Conservation (phyloP, 306 rosid species). For the Malus orientalis region DNA sequence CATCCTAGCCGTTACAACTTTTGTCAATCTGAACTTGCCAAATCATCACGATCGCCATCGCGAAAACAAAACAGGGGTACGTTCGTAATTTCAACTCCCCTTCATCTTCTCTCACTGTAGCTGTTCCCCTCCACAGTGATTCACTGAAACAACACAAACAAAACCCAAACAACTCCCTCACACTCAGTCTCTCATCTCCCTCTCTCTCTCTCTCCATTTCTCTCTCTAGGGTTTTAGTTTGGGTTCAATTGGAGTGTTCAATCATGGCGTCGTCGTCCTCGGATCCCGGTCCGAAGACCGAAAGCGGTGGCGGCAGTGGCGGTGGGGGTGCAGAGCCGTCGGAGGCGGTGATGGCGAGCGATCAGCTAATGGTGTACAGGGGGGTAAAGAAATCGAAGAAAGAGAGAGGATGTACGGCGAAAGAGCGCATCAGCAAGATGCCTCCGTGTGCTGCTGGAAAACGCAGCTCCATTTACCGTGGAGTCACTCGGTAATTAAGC, state of each 20-base stretch:
- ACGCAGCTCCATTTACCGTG: conserved; percentile 96
- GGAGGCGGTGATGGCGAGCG: conserved; percentile 45
- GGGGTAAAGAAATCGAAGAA: conserved; percentile 91
- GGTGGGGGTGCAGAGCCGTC: conserved; percentile 29
- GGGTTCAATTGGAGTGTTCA: background rate
- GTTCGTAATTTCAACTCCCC: conserved; percentile 18
- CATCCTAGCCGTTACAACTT: conserved; percentile 80
- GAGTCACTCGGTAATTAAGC: conserved; percentile 71
- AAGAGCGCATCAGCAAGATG: conserved; percentile 97
- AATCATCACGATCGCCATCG: conserved; percentile 3
- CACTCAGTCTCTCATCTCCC: background rate
- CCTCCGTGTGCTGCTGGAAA: conserved; percentile 99
- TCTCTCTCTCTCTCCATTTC: background rate
- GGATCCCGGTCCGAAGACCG: conserved; percentile 64
- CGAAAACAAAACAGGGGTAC: conserved; percentile 26
- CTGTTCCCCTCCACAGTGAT: conserved; percentile 26
- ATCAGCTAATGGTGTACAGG: conserved; percentile 64
- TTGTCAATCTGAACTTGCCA: background rate
- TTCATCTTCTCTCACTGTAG: conserved; percentile 10
- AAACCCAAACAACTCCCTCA: background rate
- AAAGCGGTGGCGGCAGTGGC: conserved; percentile 29
- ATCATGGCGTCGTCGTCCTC: conserved; percentile 89
- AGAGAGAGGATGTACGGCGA: conserved; percentile 92
- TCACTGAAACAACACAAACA: background rate
- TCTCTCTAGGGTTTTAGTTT: conserved; percentile 31